Percentiles rank a stretch among this genome's conserved stretches.
phyloP scores from a whole-genome alignment of 805 yeast genomes.

The Wickerhamomyces chaumierensis region DNA sequence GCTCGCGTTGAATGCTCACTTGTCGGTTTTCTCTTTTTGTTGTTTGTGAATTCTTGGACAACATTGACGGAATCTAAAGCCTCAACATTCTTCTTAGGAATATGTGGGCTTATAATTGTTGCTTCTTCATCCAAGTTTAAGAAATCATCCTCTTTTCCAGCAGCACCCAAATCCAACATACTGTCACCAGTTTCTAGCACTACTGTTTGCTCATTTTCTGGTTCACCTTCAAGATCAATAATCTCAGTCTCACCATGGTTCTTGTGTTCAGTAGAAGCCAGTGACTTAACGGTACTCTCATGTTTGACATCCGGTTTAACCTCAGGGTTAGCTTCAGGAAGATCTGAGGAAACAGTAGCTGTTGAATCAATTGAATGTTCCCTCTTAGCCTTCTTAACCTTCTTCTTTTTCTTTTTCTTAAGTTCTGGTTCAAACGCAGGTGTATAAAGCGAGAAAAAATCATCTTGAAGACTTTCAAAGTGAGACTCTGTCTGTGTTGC shows the following conservation, averaged over 20 bases:
- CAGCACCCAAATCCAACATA: too few relatives aligned
- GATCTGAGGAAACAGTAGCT: background rate
- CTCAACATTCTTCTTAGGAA: slow-evolving; percentile 6
- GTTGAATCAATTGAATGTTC: background rate
- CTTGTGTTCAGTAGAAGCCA: too few relatives aligned
- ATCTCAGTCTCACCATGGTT: too few relatives aligned
- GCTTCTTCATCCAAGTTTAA: background rate
- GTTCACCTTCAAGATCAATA: too few relatives aligned
- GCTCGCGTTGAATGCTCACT: background rate
- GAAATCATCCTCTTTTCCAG: too few relatives aligned
- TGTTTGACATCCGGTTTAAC: too few relatives aligned
- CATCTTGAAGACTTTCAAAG: slow-evolving; percentile 12
- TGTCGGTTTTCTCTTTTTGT: background rate
- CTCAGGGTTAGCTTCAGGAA: background rate
- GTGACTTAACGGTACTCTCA: too few relatives aligned
- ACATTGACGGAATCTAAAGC: too few relatives aligned
- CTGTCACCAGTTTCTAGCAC: too few relatives aligned
- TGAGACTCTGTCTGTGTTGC: too few relatives aligned
- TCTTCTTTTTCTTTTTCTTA: slow-evolving; percentile 13
- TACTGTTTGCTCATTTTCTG: too few relatives aligned
- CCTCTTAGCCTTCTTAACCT: slow-evolving; percentile 6
- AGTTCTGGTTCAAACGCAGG: background rate
- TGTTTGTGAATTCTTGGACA: background rate
- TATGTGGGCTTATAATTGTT: slow-evolving; percentile 2
- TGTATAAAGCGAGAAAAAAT: slow-evolving; percentile 17